Conservation (phyloP, 495 filamentous ascomycete genomes). For the Neurospora sp. region DNA sequence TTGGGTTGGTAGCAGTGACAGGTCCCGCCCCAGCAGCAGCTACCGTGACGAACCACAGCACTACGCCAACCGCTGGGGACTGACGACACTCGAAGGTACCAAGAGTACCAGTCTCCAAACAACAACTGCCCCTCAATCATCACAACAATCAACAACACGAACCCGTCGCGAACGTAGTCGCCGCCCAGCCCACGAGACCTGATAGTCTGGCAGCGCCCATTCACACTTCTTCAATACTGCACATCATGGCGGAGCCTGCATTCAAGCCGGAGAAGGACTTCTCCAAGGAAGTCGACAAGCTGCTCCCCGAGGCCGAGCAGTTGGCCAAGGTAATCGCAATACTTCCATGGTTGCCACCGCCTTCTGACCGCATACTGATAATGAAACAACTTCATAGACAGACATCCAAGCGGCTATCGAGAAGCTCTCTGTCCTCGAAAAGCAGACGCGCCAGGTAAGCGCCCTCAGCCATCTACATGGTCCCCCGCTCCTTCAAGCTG, state of each 20-base stretch:
- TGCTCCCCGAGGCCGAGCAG: conserved; percentile 78
- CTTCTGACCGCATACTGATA: not conserved
- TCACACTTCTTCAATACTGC: not conserved
- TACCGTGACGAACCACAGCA: conserved; percentile 4
- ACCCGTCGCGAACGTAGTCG: not conserved
- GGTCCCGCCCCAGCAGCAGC: not conserved
- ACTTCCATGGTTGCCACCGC: not conserved
- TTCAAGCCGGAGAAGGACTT: conserved; percentile 60
- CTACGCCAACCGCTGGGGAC: not conserved
- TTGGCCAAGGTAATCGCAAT: conserved; percentile 63
- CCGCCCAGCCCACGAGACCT: not conserved
- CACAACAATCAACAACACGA: not conserved
- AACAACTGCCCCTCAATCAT: not conserved
- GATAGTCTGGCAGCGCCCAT: not conserved
- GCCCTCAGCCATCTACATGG: conserved; percentile 1
- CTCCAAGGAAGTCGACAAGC: conserved; percentile 84
- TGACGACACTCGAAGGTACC: not conserved
- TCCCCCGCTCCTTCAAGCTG: conserved; percentile 4
- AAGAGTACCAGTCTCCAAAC: not conserved
- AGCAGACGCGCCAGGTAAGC: conserved; percentile 86
- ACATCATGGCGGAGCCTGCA: conserved; percentile 38
- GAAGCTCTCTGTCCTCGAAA: conserved; percentile 84
- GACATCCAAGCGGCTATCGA: conserved; percentile 81
- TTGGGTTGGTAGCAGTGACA: not conserved
- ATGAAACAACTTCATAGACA: conserved; percentile 36